These are phyloP conservation scores for Globisporangium abappressorium DNA, from an alignment of 352 stramenopile species.

Conservation along the genomic window DNA sequence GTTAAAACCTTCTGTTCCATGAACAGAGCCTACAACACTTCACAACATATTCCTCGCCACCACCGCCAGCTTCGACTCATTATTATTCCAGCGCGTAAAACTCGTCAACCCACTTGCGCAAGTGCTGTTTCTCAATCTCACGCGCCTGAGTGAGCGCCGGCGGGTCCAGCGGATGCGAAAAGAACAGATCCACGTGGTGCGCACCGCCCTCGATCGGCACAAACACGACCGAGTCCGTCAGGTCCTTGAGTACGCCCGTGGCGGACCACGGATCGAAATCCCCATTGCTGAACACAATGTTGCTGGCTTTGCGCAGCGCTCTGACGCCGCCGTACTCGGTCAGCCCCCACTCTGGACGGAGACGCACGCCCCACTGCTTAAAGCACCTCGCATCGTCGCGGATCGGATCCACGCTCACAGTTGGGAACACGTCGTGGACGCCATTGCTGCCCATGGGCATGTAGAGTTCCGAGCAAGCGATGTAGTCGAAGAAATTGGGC, in stretches of 20 bases:
- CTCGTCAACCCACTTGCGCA: constrained; percentile 75
- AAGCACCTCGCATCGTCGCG: constrained; percentile 61
- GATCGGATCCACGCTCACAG: constrained; percentile 53
- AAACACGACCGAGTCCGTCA: constrained; percentile 67
- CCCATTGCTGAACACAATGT: constrained; percentile 95
- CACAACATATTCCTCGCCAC: no score
- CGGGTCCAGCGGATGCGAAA: constrained; percentile 82
- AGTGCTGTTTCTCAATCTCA: constrained; percentile 63
- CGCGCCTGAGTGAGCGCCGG: constrained; percentile 57
- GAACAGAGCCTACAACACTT: no score
- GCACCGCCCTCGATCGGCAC: constrained; percentile 71
- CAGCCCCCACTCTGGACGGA: constrained; percentile 62
- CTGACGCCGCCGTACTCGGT: constrained; percentile 71
- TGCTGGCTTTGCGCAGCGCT: constrained; percentile 64
- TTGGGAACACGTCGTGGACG: constrained; percentile 86
- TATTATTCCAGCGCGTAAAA: constrained; percentile 28
- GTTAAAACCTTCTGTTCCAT: no score
- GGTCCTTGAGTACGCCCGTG: constrained; percentile 77
- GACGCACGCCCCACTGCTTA: constrained; percentile 48
- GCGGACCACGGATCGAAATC: constrained; percentile 92
- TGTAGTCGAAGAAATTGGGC: constrained; percentile 72
- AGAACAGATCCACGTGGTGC: constrained; percentile 92
- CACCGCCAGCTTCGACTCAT: background rate
- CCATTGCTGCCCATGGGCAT: constrained; percentile 60
- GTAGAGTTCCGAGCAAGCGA: constrained; percentile 78